These are phyloP conservation scores for Akanthomyces muscarius DNA, from an alignment of 2,329 filamentous ascomycete genomes.

Conservation along the genomic window DNA sequence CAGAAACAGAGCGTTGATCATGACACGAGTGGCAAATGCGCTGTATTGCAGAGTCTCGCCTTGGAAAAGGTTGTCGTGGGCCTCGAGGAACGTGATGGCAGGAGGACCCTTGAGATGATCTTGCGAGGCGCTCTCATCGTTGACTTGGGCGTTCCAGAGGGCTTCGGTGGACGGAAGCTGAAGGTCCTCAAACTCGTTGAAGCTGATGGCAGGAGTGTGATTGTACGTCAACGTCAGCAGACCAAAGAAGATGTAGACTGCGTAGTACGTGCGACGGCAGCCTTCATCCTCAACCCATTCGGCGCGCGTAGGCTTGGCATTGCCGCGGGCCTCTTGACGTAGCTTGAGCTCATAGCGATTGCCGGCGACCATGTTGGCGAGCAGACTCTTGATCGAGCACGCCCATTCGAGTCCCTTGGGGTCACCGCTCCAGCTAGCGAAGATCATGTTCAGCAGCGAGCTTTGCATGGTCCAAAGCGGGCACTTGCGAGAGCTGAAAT, in stretches of 20 bases:
- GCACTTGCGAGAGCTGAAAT: conserved; percentile 96
- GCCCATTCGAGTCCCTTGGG: conserved; percentile 98
- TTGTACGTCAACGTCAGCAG: conserved; percentile 94
- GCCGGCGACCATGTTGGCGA: conserved; percentile 97
- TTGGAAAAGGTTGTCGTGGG: conserved; percentile 93
- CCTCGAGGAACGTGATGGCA: conserved; percentile 83
- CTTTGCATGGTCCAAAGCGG: conserved; percentile 98
- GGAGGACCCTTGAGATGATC: conserved; percentile 69
- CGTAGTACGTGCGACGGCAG: conserved; percentile 93
- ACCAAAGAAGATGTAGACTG: conserved; percentile 98
- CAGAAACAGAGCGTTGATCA: conserved; percentile 98
- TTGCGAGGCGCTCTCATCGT: conserved; percentile 78
- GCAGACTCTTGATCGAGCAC: conserved; percentile 95
- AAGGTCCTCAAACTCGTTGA: conserved; percentile 94
- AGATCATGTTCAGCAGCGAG: conserved; percentile 96
- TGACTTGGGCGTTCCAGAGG: conserved; percentile 81
- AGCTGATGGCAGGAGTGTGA: conserved; percentile 94
- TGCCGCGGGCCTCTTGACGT: conserved; percentile 81
- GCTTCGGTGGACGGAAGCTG: conserved; percentile 91
- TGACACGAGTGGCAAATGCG: conserved; percentile 92
- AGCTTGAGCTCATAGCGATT: conserved; percentile 96
- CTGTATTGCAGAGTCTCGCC: conserved; percentile 89
- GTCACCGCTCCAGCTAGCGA: conserved; percentile 98
- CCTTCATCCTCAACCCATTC: conserved; percentile 98
- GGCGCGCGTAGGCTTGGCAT: conserved; percentile 67